Conservation (phyloP, 2,329 filamentous ascomycete genomes). For the Fusarium marasasianum region DNA sequence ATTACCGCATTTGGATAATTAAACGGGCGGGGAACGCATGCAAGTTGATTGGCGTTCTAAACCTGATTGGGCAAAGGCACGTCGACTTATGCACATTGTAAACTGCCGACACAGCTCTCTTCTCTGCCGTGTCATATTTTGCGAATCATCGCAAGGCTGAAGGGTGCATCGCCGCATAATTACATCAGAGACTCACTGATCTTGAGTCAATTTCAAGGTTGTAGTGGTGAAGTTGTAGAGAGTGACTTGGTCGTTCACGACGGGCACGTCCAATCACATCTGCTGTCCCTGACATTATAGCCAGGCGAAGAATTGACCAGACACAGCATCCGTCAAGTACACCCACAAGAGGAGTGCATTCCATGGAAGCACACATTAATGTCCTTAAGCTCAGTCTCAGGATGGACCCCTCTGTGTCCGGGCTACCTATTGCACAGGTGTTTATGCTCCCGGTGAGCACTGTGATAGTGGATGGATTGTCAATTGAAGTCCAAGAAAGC, state of each 20-base stretch:
- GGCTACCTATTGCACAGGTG: too few relatives aligned
- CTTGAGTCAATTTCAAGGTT: not conserved
- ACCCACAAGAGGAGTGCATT: too few relatives aligned
- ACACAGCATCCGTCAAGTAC: too few relatives aligned
- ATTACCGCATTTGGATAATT: fast-evolving
- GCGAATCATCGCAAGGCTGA: not conserved
- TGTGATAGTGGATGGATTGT: not conserved
- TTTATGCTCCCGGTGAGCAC: not conserved
- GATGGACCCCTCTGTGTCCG: not conserved
- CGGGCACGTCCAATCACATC: too few relatives aligned
- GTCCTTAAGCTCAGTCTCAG: not conserved
- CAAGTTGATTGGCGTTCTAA: not conserved
- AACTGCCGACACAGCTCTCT: not conserved
- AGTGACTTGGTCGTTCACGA: not conserved
- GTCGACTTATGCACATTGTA: not conserved
- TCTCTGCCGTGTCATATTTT: not conserved
- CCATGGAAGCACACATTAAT: too few relatives aligned
- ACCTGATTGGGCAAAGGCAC: not conserved
- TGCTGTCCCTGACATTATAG: not conserved
- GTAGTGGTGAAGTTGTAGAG: not conserved
- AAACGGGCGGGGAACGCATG: not conserved
- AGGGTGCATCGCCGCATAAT: not conserved
- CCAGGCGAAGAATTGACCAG: not conserved
- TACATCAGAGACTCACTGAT: too few relatives aligned
- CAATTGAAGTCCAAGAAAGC: not conserved